Base-by-base conservation (phyloP, 1,284 basidiomycete genomes). In the Cryptococcus hybrid region DNA sequence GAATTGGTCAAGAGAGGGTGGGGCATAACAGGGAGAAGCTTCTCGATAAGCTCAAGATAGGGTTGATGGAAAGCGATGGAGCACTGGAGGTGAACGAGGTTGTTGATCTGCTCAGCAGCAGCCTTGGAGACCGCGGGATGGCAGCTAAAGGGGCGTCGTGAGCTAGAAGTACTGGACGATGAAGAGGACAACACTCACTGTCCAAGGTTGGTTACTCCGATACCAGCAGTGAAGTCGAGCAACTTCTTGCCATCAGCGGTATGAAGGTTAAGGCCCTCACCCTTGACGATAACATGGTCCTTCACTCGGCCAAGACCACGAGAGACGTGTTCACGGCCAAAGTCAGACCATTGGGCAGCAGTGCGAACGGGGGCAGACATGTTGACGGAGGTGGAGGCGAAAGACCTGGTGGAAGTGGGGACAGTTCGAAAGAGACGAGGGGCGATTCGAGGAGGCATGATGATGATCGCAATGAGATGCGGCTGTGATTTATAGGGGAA, bases 151-250 rank as follows among this genome's bases (percentile, higher is more conserved):
- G 38, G 13, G 44, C 3, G 12, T 30, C n/a, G 30, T 38, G 18
- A 47, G 15, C 11, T 45, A 13, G 39, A 18, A 15, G 44, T 5
- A 12, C 47, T 36, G 8, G 5, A 40, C 30, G 24, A 35, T 24
- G 42, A 8, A 35, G 47, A 12, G 18, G 44, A n/a, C 1, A 12
- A 34, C 11, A 65, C 68, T 64, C 56, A 70, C 69, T 71, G 69
- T 56, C 69, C 69, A 12, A 71, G 63, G 60, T 71, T 71, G 63
- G 66, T 68, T 30, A 71, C 69, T 55, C 69, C 69, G 67, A 93
- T 94, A 30, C 92, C 92, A 68, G 84, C 85, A 4, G 89, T 92
- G 68, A 93, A 93, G 76, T 93, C 91, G 51, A 94, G 82, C 70
- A 89, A 70, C 66, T 80, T 82, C 56, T 84, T 82, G 5, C 90